Evolutionary conservation across 23 red algal genomes (phyloP).

Genomic region (Gracilaria domingensis): DNA sequence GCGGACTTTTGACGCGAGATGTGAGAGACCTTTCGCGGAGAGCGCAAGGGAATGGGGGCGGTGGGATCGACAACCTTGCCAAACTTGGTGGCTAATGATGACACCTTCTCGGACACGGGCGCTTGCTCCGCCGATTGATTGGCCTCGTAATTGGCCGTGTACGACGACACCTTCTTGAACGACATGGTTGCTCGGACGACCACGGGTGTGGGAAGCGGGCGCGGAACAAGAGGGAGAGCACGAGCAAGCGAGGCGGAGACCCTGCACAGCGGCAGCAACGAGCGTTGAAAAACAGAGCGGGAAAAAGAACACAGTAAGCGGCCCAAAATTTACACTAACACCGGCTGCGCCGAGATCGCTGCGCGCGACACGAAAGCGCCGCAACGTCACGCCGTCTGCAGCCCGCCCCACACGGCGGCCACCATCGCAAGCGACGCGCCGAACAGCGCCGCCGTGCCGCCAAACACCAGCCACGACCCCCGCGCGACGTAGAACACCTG

Average conservation of each 20-base stretch:
- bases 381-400: not conserved
- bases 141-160: not conserved
- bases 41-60: slow-evolving; percentile 21
- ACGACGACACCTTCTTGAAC: not conserved
- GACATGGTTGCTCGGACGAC: not conserved
- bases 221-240: too few relatives aligned
- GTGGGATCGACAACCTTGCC: slow-evolving; percentile 7
- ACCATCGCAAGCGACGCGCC: not conserved
- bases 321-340: not conserved
- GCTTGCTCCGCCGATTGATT: not conserved
- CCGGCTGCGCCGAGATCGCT: too few relatives aligned
- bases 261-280: too few relatives aligned
- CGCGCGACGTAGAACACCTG: not conserved
- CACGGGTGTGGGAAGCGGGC: too few relatives aligned
- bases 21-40: slow-evolving; percentile 8
- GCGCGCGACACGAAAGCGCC: too few relatives aligned
- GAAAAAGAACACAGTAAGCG: not conserved
- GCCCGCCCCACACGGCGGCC: not conserved
- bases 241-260: too few relatives aligned
- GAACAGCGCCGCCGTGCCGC: slow-evolving; percentile 25
- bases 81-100: slow-evolving; percentile 19
- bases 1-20: not conserved
- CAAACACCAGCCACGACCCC: slow-evolving; percentile 24
- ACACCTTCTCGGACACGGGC: slow-evolving; percentile 1
- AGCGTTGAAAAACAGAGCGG: too few relatives aligned